Conservation (phyloP, 2,329 filamentous ascomycete genomes). For the Trichoderma gracile region DNA sequence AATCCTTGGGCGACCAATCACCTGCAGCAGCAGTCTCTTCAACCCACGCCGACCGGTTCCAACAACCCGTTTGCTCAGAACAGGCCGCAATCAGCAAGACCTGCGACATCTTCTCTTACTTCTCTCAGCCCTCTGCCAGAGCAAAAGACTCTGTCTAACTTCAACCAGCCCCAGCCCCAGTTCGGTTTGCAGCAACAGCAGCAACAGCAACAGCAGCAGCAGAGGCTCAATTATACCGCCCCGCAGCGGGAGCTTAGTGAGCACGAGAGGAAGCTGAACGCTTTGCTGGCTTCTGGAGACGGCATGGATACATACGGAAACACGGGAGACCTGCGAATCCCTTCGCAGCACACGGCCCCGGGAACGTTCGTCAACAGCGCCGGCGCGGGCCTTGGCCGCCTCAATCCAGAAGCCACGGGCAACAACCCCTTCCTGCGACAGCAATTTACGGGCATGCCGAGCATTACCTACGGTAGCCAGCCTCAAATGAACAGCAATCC, state of each 20-base stretch:
- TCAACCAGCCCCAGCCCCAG: constrained; percentile 55
- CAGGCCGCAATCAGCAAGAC: constrained; percentile 56
- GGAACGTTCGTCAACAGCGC: constrained; percentile 97
- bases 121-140: constrained; percentile 74
- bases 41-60: constrained; percentile 86
- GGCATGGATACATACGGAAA: constrained; percentile 98
- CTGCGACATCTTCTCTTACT: constrained; percentile 69
- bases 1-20: constrained; percentile 83
- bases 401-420: constrained; percentile 71
- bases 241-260: constrained; percentile 60
- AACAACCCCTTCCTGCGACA: constrained; percentile 88
- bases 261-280: constrained; percentile 77
- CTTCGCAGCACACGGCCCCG: constrained; percentile 92
- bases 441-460: constrained; percentile 78
- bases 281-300: constrained; percentile 81
- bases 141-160: constrained; percentile 70
- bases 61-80: constrained; percentile 95
- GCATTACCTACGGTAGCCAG: constrained; percentile 53
- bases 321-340: constrained; percentile 92
- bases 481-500: constrained; percentile 57
- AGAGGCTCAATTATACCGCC: constrained; percentile 35
- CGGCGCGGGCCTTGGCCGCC: constrained; percentile 71
- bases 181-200: constrained; percentile 39
- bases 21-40: constrained; percentile 58
- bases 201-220: constrained; percentile 44